Conservation (phyloP, 2,329 filamentous ascomycete genomes). For the Trichothecium sympodiale region DNA sequence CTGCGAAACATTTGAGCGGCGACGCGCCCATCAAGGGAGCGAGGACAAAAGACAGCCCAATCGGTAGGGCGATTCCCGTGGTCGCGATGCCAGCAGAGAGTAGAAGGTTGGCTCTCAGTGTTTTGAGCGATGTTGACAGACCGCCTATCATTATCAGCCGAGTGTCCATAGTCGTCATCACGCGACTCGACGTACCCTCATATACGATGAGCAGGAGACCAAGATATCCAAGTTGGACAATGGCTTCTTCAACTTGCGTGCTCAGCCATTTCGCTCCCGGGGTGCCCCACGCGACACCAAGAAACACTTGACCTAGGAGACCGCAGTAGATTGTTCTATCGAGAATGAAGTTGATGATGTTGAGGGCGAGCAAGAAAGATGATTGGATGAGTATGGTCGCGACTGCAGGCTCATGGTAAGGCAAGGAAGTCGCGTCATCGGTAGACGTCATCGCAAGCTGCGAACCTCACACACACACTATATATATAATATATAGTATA, state of each 20-base stretch:
- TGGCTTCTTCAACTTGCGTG: conserved; percentile 34
- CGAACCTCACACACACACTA: too few relatives aligned
- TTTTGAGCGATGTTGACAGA: conserved; percentile 24
- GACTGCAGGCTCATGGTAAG: conserved; percentile 55
- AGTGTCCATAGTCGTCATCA: too few relatives aligned
- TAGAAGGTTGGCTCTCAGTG: conserved; percentile 45
- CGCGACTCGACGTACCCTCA: conserved; percentile 35
- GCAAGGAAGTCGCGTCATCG: conserved; percentile 17
- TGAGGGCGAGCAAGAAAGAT: conserved; percentile 53
- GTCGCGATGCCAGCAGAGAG: conserved; percentile 52
- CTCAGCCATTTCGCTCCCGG: conserved; percentile 53
- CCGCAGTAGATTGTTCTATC: conserved; percentile 57
- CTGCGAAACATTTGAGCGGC: conserved; percentile 54
- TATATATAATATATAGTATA: too few relatives aligned
- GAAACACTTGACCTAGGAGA: conserved; percentile 58
- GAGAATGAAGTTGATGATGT: conserved; percentile 43
- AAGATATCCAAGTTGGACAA: conserved; percentile 60
- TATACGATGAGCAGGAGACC: conserved; percentile 64
- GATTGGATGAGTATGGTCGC: conserved; percentile 46
- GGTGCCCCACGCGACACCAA: conserved; percentile 60
- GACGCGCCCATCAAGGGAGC: conserved; percentile 35
- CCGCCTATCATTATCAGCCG: too few relatives aligned
- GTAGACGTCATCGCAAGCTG: too few relatives aligned
- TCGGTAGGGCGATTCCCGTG: conserved; percentile 53
- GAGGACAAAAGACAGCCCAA: conserved; percentile 54